Percentiles rank a stretch among this genome's conserved stretches.
Evolutionary conservation across 1,139 yeast genomes (phyloP).

Genomic region (Yamadazyma friedrichii): DNA sequence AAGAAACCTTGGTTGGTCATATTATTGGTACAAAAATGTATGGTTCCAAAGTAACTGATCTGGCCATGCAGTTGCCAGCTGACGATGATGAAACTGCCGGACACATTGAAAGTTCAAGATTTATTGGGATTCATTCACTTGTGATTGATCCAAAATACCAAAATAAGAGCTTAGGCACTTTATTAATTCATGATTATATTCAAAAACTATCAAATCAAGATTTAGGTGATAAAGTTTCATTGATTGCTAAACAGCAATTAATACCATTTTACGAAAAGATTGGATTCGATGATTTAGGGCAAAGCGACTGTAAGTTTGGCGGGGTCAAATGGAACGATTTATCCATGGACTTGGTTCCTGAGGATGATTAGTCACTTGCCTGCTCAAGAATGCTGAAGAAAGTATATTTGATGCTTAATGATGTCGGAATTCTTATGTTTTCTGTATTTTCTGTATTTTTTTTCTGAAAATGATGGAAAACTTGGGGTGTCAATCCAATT

Average conservation of each 20-base stretch:
- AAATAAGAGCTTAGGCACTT: constrained; percentile 78
- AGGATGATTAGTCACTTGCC: constrained; percentile 39
- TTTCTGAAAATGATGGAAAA: no score
- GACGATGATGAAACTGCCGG: constrained; percentile 47
- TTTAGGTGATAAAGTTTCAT: constrained; percentile 73
- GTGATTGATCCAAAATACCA: constrained; percentile 79
- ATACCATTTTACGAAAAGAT: constrained; percentile 76
- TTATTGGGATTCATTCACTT: constrained; percentile 80
- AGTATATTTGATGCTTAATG: no score
- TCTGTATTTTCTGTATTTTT: no score
- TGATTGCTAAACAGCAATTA: constrained; percentile 70
- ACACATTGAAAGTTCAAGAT: constrained; percentile 72
- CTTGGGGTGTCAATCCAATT: no score
- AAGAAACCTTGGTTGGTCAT: constrained; percentile 79
- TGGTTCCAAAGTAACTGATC: constrained; percentile 53
- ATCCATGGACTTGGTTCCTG: constrained; percentile 60
- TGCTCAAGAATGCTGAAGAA: background rate
- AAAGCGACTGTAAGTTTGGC: constrained; percentile 58
- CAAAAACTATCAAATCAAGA: constrained; percentile 88
- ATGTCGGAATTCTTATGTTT: no score
- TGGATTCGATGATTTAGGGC: constrained; percentile 71
- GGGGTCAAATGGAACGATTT: constrained; percentile 67
- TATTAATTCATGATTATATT: constrained; percentile 82
- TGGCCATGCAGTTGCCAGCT: constrained; percentile 63
- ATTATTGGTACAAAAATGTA: constrained; percentile 77